phyloP scores from a whole-genome alignment of 2,329 filamentous ascomycete genomes.

The Dactylellina leptospora region DNA sequence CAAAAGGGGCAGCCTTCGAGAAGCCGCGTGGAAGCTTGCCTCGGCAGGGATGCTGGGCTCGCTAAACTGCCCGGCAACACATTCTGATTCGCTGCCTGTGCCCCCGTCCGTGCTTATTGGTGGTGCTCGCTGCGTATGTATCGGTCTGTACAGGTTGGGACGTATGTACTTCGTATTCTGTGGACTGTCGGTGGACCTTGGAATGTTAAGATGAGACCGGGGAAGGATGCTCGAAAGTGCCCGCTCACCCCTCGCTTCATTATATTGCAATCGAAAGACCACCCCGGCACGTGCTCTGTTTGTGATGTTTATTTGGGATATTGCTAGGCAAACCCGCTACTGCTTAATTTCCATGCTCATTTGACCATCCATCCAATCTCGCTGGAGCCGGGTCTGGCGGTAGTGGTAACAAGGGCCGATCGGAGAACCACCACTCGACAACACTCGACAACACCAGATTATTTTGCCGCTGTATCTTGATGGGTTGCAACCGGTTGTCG shows the following conservation, averaged over 20 bases:
- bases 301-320: neutral
- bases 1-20: constrained; percentile 43
- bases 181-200: neutral
- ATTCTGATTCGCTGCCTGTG: neutral
- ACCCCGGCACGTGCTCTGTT: neutral
- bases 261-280: constrained; percentile 6
- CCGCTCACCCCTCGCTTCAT: constrained; percentile 5
- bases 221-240: constrained; percentile 3
- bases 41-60: constrained; percentile 40
- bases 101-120: neutral
- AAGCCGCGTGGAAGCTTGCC: constrained; percentile 34
- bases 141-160: too few species aligned
- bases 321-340: constrained; percentile 6
- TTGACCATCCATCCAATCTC: neutral
- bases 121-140: too few species aligned
- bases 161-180: too few species aligned
- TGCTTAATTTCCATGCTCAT: neutral
- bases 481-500: constrained; percentile 1
- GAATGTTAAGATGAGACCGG: too few species aligned
- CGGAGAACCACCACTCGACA: constrained; percentile 7
- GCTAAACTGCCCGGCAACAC: constrained; percentile 45
- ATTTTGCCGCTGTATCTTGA: constrained; percentile 9
- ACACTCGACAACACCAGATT: neutral
- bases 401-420: constrained; percentile 4
- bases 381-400: neutral